These are phyloP conservation scores for Rhizopus sp. DNA, from an alignment of 371 early-diverging fungal species.

Conservation along the genomic window DNA sequence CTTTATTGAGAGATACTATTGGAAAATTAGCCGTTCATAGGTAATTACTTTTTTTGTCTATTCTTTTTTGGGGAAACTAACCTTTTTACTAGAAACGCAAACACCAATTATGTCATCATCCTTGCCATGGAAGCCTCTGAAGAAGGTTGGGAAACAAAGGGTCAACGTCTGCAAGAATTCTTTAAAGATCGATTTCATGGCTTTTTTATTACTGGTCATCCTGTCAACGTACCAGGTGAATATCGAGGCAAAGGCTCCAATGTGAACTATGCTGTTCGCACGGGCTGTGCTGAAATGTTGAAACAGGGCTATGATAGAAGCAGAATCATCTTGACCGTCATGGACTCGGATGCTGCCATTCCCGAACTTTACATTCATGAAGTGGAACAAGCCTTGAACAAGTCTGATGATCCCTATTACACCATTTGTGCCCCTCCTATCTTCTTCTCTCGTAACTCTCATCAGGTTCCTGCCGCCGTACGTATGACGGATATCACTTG, in stretches of 20 bases:
- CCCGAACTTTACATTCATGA: conserved; percentile 51
- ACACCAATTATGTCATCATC: conserved; percentile 53
- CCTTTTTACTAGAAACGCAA: conserved; percentile 33
- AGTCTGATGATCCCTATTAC: conserved; percentile 45
- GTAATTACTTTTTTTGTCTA: conserved; percentile 20
- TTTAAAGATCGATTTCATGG: conserved; percentile 53
- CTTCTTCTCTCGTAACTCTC: conserved; percentile 78
- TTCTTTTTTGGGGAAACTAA: conserved; percentile 3
- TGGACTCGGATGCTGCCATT: conserved; percentile 53
- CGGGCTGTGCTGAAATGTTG: conserved; percentile 34
- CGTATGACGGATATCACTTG: conserved; percentile 79
- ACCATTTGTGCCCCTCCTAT: conserved; percentile 72
- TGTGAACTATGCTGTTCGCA: conserved; percentile 70
- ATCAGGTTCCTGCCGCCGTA: conserved; percentile 73
- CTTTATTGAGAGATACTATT: conserved; percentile 46
- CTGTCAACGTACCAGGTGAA: conserved; percentile 67
- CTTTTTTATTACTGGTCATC: conserved; percentile 73
- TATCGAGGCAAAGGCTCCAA: conserved; percentile 79
- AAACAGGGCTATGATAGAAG: conserved; percentile 46
- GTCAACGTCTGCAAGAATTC: conserved; percentile 45
- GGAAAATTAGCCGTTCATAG: conserved; percentile 40
- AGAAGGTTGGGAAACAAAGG: conserved; percentile 58
- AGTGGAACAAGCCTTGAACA: conserved; percentile 41
- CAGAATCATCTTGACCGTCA: conserved; percentile 63
- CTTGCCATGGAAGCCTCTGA: conserved; percentile 84